phyloP scores from a whole-genome alignment of 2,329 filamentous ascomycete species.

The Penicillium sp. region DNA sequence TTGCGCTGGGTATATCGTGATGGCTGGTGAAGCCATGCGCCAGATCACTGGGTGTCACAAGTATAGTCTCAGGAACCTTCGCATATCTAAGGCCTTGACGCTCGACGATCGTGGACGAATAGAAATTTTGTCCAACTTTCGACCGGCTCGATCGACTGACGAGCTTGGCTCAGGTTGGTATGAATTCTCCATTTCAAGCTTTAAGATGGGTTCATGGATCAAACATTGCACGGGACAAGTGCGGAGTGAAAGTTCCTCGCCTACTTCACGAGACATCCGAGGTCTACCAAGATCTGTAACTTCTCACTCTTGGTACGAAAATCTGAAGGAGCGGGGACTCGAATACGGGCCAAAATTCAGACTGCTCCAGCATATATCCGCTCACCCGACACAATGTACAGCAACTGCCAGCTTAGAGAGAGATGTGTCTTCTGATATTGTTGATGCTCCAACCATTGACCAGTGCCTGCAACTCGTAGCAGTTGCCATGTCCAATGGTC shows the following conservation, averaged over 20 bases:
- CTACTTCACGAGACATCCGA: not conserved
- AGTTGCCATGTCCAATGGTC: conserved; percentile 12
- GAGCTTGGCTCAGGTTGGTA: conserved; percentile 22
- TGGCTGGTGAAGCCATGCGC: conserved; percentile 30
- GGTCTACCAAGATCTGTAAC: conserved; percentile 1
- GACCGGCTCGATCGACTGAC: conserved; percentile 11
- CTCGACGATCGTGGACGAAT: conserved; percentile 7
- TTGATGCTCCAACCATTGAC: conserved; percentile 21
- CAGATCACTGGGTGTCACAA: conserved; percentile 6
- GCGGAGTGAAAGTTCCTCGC: not conserved
- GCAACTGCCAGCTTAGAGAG: conserved; percentile 8
- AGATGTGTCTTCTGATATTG: not conserved
- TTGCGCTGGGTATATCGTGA: conserved; percentile 30
- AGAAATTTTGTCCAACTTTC: conserved; percentile 23
- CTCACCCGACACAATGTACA: conserved; percentile 8
- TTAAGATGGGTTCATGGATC: conserved; percentile 16
- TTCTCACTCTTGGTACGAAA: conserved; percentile 12
- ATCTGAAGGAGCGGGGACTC: conserved; percentile 16
- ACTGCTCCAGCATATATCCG: conserved; percentile 18
- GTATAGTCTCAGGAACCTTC: conserved; percentile 6
- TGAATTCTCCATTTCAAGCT: conserved; percentile 21
- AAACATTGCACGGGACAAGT: conserved; percentile 25
- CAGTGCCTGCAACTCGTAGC: conserved; percentile 21
- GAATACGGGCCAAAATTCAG: conserved; percentile 24
- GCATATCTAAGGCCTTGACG: conserved; percentile 17